Evolutionary conservation across 2,329 filamentous ascomycete species (phyloP), one percentile per base, ranked within the genome.

Genomic region (Acrodontium crateriforme): DNA sequence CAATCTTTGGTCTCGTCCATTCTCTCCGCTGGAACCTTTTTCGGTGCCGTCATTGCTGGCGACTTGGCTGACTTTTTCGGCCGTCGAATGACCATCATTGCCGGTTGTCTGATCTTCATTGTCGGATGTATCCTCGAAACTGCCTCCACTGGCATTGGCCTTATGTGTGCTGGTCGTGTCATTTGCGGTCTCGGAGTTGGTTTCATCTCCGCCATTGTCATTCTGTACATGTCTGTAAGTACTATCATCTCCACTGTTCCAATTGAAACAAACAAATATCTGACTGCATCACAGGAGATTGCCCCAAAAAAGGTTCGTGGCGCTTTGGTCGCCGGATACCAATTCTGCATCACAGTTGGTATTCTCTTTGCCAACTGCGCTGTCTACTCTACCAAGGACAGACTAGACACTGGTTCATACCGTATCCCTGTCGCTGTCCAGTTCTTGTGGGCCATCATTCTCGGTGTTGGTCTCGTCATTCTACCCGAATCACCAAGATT

Each of bases 401-500:
- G 67, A 34, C 47, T 42, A 6, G 69, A 78, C 52, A 73, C 69
- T 3, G 69, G 69, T 34, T 73, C 75, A 3, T 89, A 84, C 63
- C 75, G 82, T 36, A 82, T 91, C 33, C 78, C 81, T 29, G 84
- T 91, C 42, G 70, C 59, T 18, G 62, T 92, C 18, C 83, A 92
- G 60, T 79, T 84, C 55, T 55, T 74, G 24, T 92, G 80, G 78
- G 82, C 80, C 18, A 19, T 84, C 19, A 77, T 91, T 37, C 70
- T 92, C 12, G 77, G 58, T 18, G 47, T 47, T 20, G 83, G 83
- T 45, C 68, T 92, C 14, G 58, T 83, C 42, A 50, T 82, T 41
- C 72, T 92, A 2, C 83, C 83, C 24, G 83, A 92, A 53, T 85
- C 79, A 0, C 83, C 83, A 25, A 76, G 83, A 46, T 91, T 74